Evolutionary conservation across 345 rosid species (phyloP).

Genomic region (Arabis hirsuta): DNA sequence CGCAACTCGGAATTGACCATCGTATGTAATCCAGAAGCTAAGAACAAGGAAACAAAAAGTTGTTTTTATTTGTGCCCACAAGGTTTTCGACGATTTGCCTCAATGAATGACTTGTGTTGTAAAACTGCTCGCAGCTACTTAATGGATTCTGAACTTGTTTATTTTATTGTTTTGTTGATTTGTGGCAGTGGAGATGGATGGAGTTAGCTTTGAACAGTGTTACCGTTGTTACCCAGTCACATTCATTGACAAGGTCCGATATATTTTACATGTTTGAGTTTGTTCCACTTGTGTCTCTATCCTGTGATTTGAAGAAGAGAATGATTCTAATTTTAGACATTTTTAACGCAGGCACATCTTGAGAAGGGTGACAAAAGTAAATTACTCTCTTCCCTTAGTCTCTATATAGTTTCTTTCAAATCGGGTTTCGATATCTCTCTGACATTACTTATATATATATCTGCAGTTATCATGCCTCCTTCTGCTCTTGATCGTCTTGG

Average conservation of each 20-base stretch:
- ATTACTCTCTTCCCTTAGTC: conserved; percentile 13
- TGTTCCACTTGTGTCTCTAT: no score
- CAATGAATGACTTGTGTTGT: neutral
- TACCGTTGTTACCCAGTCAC: conserved; percentile 72
- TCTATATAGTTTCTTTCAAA: neutral
- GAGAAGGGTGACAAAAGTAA: conserved; percentile 72
- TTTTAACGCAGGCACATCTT: conserved; percentile 59
- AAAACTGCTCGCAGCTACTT: neutral
- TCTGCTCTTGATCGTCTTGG: conserved; percentile 80
- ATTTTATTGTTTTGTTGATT: conserved; percentile 5
- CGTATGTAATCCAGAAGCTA: neutral
- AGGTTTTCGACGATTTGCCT: conserved; percentile 40
- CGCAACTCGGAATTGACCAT: neutral
- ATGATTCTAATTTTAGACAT: conserved; percentile 2
- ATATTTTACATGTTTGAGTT: neutral
- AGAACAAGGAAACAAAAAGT: rapidly evolving
- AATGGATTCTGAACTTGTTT: neutral
- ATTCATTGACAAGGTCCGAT: conserved; percentile 62
- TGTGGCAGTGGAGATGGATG: conserved; percentile 46
- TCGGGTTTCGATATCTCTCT: conserved; percentile 3
- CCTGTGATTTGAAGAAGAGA: no score
- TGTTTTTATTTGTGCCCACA: conserved; percentile 30
- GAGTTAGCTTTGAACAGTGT: conserved; percentile 48
- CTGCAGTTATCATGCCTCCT: conserved; percentile 71
- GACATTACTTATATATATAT: conserved; percentile 10